Conservation (phyloP, 495 filamentous ascomycete genomes). For the Xylaria curta region DNA sequence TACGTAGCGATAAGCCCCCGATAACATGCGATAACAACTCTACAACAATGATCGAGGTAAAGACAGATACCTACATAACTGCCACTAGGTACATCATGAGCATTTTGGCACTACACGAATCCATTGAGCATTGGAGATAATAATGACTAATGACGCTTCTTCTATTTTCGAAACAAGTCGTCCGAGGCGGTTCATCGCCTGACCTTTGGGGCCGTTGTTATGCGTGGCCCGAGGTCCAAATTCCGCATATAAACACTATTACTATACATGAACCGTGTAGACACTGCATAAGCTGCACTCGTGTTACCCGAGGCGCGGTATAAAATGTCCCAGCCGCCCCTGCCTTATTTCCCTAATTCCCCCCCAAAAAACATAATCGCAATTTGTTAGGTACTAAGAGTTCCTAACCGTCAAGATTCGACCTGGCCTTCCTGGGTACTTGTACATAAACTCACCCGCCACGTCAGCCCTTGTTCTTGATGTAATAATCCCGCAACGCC, state of each 20-base stretch:
- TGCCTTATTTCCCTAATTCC: neutral
- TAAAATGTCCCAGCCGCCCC: neutral
- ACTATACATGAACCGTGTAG: slow-evolving; percentile 2
- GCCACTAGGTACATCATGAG: neutral
- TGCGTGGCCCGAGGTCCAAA: neutral
- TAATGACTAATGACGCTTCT: neutral
- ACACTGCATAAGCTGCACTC: neutral
- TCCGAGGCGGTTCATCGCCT: neutral
- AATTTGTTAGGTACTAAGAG: neutral
- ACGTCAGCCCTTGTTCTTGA: neutral
- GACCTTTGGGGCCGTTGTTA: neutral
- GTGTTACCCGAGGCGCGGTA: neutral
- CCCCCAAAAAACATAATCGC: neutral
- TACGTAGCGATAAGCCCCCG: slow-evolving; percentile 20
- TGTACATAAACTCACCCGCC: slow-evolving; percentile 4
- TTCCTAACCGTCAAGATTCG: neutral
- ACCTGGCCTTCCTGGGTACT: neutral
- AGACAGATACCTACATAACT: too few relatives aligned
- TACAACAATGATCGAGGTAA: neutral
- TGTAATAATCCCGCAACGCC: slow-evolving; percentile 3
- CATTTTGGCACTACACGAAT: neutral
- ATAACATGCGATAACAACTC: neutral
- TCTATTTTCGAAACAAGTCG: slow-evolving; percentile 1
- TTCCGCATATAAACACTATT: neutral
- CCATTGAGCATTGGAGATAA: neutral